Base-by-base conservation (phyloP, 139 green algal species). In the Limnomonas spitsbergensis region DNA sequence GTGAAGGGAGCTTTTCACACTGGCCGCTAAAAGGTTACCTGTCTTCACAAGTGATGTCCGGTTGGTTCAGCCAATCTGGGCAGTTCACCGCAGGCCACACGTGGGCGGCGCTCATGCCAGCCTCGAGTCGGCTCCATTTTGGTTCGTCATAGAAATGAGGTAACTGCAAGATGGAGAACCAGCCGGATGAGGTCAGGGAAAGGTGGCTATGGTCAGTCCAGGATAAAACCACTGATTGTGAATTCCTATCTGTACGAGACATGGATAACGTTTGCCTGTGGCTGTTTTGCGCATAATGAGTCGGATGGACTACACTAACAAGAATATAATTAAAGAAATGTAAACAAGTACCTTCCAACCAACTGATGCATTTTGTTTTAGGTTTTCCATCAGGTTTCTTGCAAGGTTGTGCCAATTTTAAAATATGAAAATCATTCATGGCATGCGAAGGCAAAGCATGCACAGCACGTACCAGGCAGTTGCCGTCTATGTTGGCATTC, bases 401-500 rank as follows among this genome's bases (percentile, higher is more conserved):
- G 20, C 14, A 29, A 61, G 47, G 47, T 14, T 61, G 14, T 20
- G 20, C 14, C 14, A 61, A 61, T 20, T 20, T 20, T 61, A 20
- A 61, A n/a, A n/a, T n/a, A 20, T 61, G 47, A 29, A 20, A 29
- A 61, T 61, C 14, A 61, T 61, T 61, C 47, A 61, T 29, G 47
- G 14, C 20, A 29, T 14, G 14, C 14, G 47, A 61, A 61, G 47
- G 20, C n/a, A n/a, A n/a, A n/a, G n/a, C n/a, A n/a, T n/a, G n/a
- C n/a, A n/a, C n/a, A 20, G 47, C 47, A 61, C 56, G 9, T 70
- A 70, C 56, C 29, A 70, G 35, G 69, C 69, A 75, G 69, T 75
- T 75, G 2, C 7, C 35, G 7, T 53, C 24, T 4, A 42, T 40
- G 69, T 75, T 54, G 38, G 27, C 35, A 36, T 27, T 36, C 52